Percentiles rank a stretch among this genome's conserved stretches.
Conservation (phyloP, 2,329 filamentous ascomycete species). For the Phoma sp. region DNA sequence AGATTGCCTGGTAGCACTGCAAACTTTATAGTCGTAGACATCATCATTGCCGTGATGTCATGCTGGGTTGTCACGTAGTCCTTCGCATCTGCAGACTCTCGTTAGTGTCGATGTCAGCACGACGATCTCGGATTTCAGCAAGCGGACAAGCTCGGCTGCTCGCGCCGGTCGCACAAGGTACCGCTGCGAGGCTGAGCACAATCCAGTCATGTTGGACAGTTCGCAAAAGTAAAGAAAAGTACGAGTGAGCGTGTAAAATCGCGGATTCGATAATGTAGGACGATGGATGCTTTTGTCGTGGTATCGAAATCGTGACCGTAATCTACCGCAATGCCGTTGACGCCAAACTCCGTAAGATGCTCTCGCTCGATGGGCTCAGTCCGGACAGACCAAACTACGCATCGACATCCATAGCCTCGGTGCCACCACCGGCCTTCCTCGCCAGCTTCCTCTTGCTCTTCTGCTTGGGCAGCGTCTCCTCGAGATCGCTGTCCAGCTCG, state of each 20-base stretch:
- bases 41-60: not conserved
- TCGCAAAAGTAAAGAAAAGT: not conserved
- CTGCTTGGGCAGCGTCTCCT: conserved; percentile 47
- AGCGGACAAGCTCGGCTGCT: conserved; percentile 4
- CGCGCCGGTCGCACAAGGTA: not conserved
- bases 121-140: conserved; percentile 1
- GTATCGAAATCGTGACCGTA: conserved; percentile 37
- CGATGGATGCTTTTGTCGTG: conserved; percentile 34
- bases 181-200: not conserved
- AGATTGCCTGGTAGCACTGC: not conserved
- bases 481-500: conserved; percentile 48
- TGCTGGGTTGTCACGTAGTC: not conserved
- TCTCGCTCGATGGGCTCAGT: conserved; percentile 4
- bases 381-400: conserved; percentile 21
- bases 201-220: not conserved
- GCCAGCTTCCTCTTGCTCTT: conserved; percentile 58
- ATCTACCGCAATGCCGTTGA: conserved; percentile 28
- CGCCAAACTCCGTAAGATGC: conserved; percentile 34
- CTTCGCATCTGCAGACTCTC: not conserved
- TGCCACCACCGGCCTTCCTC: conserved; percentile 54
- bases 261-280: conserved; percentile 6
- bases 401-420: conserved; percentile 59
- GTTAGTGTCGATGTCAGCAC: conserved; percentile 7
- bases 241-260: not conserved
- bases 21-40: not conserved